Evolutionary conservation across 2,329 filamentous ascomycete species (phyloP).

Genomic region (Aspergillus japonicus): DNA sequence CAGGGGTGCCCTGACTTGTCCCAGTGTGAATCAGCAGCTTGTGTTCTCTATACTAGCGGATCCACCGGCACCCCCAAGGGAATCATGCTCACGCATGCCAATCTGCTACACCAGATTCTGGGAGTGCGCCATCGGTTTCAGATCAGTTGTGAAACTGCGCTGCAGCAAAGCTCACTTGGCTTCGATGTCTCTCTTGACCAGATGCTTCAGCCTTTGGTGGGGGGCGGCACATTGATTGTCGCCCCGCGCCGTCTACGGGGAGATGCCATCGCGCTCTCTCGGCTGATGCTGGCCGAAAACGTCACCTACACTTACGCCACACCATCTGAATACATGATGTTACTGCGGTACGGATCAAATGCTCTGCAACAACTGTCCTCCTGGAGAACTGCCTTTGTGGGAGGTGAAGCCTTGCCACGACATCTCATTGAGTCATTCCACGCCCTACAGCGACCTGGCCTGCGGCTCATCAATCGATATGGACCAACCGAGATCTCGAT

Average conservation of each 20-base stretch:
- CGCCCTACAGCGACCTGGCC: neutral
- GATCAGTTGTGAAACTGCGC: neutral
- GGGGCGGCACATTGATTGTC: slow-evolving; percentile 11
- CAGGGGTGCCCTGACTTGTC: neutral
- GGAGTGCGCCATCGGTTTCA: neutral
- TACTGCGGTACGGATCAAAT: slow-evolving; percentile 2
- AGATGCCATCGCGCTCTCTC: slow-evolving; percentile 7
- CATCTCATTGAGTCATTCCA: slow-evolving; percentile 1
- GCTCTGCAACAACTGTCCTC: neutral
- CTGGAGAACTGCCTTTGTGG: slow-evolving; percentile 10
- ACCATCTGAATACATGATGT: slow-evolving; percentile 3
- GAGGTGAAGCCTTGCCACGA: slow-evolving; percentile 9
- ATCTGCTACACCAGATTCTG: neutral
- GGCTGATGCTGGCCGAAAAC: slow-evolving; percentile 2
- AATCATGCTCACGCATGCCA: slow-evolving; percentile 9
- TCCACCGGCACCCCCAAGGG: slow-evolving; percentile 19
- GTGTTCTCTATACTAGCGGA: slow-evolving; percentile 14
- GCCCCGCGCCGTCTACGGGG: neutral
- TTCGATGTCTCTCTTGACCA: slow-evolving; percentile 15
- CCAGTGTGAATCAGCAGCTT: neutral
- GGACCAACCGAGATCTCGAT: slow-evolving; percentile 15
- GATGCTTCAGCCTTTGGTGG: slow-evolving; percentile 6
- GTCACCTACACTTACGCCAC: slow-evolving; percentile 9
- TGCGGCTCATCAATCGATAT: slow-evolving; percentile 13
- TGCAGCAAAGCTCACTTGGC: slow-evolving; percentile 15